These are phyloP conservation scores for Zygotorulaspora sp. DNA, from an alignment of 805 yeast species.

Conservation along the genomic window DNA sequence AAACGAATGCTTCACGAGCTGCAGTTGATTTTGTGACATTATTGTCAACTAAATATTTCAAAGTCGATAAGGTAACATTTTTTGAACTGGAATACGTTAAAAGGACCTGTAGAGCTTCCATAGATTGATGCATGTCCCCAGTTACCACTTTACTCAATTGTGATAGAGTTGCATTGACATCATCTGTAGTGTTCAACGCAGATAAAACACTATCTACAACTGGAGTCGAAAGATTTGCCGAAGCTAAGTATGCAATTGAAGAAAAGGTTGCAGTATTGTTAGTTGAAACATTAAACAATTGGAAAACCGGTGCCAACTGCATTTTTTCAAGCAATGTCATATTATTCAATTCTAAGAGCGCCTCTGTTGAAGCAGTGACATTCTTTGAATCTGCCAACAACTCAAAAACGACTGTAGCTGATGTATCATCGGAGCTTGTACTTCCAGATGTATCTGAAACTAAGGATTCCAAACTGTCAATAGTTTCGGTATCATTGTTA, in stretches of 20 bases:
- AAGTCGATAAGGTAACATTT: conserved; percentile 16
- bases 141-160: conserved; percentile 17
- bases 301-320: conserved; percentile 27
- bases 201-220: conserved; percentile 19
- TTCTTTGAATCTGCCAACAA: conserved; percentile 25
- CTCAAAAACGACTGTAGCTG: conserved; percentile 19
- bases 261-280: conserved; percentile 24
- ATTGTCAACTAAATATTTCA: conserved; percentile 17
- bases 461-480: conserved; percentile 22
- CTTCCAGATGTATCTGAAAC: conserved; percentile 11
- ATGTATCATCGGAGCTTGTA: background rate
- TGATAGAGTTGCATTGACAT: conserved; percentile 15
- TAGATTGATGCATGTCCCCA: conserved; percentile 12
- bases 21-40: conserved; percentile 23
- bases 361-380: conserved; percentile 24
- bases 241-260: conserved; percentile 21
- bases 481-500: conserved; percentile 17
- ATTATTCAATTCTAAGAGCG: conserved; percentile 24
- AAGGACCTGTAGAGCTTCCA: conserved; percentile 19
- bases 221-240: conserved; percentile 19
- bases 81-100: conserved; percentile 17
- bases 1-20: conserved; percentile 22
- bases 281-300: conserved; percentile 20
- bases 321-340: conserved; percentile 22
- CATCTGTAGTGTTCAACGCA: conserved; percentile 11